Evolutionary conservation across 139 green algal species (phyloP).

Genomic region (Desmodesmus armatus): DNA sequence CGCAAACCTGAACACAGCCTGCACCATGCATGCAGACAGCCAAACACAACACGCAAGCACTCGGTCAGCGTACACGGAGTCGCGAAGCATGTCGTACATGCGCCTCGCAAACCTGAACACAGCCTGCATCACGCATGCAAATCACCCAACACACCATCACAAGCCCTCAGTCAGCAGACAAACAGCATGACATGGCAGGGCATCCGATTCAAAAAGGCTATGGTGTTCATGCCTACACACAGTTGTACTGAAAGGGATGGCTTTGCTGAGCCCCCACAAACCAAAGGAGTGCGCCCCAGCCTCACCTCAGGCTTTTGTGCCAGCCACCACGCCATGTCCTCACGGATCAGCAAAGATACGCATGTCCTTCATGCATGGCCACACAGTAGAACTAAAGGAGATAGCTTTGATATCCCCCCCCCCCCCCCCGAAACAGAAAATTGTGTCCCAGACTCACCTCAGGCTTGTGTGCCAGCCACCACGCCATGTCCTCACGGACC

Average conservation of each 20-base stretch:
- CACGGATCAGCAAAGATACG: neutral
- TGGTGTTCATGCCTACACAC: too few relatives aligned
- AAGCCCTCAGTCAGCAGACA: too few relatives aligned
- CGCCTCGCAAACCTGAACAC: neutral
- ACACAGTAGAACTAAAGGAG: neutral
- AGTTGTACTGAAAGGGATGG: too few relatives aligned
- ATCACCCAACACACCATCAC: neutral
- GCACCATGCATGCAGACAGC: neutral
- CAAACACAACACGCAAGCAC: neutral
- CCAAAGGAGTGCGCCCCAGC: neutral
- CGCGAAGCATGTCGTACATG: neutral
- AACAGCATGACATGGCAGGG: too few relatives aligned
- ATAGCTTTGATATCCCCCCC: neutral
- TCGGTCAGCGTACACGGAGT: neutral
- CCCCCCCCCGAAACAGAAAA: too few relatives aligned
- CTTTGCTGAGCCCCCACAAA: too few relatives aligned
- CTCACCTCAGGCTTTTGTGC: neutral
- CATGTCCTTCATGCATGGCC: neutral
- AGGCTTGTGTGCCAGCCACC: constrained; percentile 34
- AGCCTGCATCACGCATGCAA: neutral
- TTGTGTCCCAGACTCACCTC: neutral
- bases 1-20: constrained; percentile 13
- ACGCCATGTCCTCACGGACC: constrained; percentile 20
- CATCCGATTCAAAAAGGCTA: too few relatives aligned
- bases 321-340: neutral